Percentiles rank a stretch among this genome's conserved stretches.
phyloP scores from a whole-genome alignment of 176 grass and related monocot species.

The Triticum urartu region DNA sequence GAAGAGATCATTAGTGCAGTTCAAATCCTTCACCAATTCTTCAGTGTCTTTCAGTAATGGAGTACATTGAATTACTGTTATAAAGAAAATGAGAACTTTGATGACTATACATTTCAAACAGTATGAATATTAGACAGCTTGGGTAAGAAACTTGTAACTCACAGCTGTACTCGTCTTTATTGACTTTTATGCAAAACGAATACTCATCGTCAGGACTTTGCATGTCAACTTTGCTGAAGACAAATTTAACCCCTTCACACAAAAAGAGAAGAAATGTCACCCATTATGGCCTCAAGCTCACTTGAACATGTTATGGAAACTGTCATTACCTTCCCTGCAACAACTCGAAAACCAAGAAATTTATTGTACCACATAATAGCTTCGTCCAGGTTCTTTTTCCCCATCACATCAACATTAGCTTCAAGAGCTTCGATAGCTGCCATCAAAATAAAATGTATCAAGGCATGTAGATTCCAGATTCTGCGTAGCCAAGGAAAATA shows the following conservation, averaged over 20 bases:
- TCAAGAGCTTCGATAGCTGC: constrained; percentile 61
- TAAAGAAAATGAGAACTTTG: constrained; percentile 17
- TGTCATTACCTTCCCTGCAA: constrained; percentile 75
- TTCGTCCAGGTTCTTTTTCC: constrained; percentile 47
- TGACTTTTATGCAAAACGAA: constrained; percentile 67
- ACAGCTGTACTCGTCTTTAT: constrained; percentile 68
- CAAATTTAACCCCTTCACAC: constrained; percentile 68
- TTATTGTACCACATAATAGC: constrained; percentile 78
- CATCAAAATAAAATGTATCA: constrained; percentile 27
- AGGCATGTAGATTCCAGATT: constrained; percentile 1
- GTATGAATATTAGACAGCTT: constrained; percentile 1
- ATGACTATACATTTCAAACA: neutral
- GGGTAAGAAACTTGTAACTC: constrained; percentile 36
- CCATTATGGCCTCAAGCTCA: neutral
- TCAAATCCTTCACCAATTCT: constrained; percentile 71
- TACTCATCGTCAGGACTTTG: constrained; percentile 63
- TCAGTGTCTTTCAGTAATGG: constrained; percentile 54
- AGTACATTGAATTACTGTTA: constrained; percentile 65
- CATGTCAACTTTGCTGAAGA: constrained; percentile 74
- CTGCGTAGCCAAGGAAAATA: neutral
- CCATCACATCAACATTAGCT: constrained; percentile 34
- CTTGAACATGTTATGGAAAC: neutral
- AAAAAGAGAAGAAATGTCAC: constrained; percentile 25
- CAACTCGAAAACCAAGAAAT: constrained; percentile 71
- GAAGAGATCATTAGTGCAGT: constrained; percentile 74